Conservation (phyloP, 2,329 filamentous ascomycete species). For the Zarea fungicola region DNA sequence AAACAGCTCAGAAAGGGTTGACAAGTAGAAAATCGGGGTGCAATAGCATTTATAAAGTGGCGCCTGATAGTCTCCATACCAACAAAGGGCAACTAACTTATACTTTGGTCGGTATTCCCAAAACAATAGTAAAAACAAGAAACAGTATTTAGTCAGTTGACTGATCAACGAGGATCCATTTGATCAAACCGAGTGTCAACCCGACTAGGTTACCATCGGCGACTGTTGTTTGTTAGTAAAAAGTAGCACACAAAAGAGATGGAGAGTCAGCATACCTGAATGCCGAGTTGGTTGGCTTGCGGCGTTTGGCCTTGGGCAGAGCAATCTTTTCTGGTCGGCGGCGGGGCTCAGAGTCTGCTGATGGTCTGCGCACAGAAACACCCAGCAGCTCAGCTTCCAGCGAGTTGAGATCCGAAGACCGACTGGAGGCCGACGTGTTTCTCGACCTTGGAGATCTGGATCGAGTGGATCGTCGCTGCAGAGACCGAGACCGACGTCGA, state of each 20-base stretch:
- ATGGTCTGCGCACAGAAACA: conserved; percentile 4
- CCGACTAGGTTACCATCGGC: not conserved
- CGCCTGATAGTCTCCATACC: not conserved
- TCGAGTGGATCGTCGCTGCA: conserved; percentile 1
- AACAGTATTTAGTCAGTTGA: too few relatives aligned
- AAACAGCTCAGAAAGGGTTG: not conserved
- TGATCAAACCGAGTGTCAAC: not conserved
- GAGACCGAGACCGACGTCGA: conserved; percentile 2
- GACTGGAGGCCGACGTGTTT: conserved; percentile 7
- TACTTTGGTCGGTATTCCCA: too few relatives aligned
- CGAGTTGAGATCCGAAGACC: conserved; percentile 12
- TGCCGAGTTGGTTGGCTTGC: conserved; percentile 10
- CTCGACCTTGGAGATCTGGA: conserved; percentile 5
- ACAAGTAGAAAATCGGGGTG: not conserved
- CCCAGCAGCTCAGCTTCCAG: conserved; percentile 13
- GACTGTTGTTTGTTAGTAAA: not conserved
- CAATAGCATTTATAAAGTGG: not conserved
- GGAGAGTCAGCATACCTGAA: conserved; percentile 13
- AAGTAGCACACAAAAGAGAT: too few relatives aligned
- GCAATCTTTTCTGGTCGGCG: not conserved
- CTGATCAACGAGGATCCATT: not conserved
- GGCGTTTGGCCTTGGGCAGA: conserved; percentile 1
- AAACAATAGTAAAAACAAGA: not conserved
- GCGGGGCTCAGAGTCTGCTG: conserved; percentile 3
- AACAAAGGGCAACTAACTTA: not conserved